Base-by-base conservation (phyloP, 139 green algal species). In the Chlorella sp. region DNA sequence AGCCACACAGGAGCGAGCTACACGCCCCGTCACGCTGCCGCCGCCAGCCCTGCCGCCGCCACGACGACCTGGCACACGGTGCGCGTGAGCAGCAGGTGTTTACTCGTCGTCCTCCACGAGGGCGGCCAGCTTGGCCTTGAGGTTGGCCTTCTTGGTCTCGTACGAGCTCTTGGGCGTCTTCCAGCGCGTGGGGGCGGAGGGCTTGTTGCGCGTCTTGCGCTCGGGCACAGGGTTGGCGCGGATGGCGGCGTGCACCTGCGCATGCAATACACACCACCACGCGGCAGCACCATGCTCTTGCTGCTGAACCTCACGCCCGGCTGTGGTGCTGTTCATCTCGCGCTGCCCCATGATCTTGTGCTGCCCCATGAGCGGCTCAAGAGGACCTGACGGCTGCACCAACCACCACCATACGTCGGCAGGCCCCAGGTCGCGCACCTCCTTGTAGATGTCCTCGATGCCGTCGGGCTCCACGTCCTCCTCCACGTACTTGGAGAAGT, bases 81-180 rank as follows among this genome's bases (percentile, higher is more conserved):
- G n/a, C n/a, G n/a, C n/a, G n/a, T n/a, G n/a, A n/a, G 49, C 67
- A 63, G 36, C 42, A n/a, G n/a, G n/a, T 35, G 35, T 73, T 69
- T 85, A 82, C 74, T 89, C 86, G 68, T 81, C 87, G 65, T 80
- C 80, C 29, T 86, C 83, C 59, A 72, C 75, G 49, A 93, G 60
- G 33, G 84, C 79, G 2, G 82, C 82, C 31, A 96, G 82, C 77
- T 89, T 91, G n/a, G 85, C 82, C 89, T 98, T 97, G 72, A 99
- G 91, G 35, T 78, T 80, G 30, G 91, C 85, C 91, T 98, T 98
- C 77, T 90, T 86, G 93, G 98, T 67, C 66, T 97, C 94, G 80
- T 97, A 97, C 24, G 94, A 97, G 66, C 95, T 77, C 91, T 98
- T 98, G 59, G 60, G 63, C 35, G 80, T 49, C 82, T 94, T 86